phyloP scores from a whole-genome alignment of 139 green algal genomes.

The Chlorella sorokiniana region DNA sequence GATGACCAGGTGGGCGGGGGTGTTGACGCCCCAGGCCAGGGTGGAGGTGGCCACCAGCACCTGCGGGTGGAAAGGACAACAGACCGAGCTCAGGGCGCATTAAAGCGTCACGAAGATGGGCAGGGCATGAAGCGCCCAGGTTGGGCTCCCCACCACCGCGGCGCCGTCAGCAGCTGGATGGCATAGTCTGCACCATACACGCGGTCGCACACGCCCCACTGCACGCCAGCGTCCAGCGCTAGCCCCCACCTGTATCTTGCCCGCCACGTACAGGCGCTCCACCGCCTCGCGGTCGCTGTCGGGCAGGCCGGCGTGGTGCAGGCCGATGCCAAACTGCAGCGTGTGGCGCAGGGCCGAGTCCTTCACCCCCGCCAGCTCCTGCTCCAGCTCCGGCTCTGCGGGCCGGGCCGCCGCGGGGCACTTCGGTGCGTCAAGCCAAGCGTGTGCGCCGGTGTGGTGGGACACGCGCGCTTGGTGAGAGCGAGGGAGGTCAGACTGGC shows the following conservation, averaged over 20 bases:
- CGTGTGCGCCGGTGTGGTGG: no score
- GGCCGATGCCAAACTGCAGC: slow-evolving; percentile 94
- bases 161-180: no score
- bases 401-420: not conserved
- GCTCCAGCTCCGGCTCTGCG: slow-evolving; percentile 41
- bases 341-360: slow-evolving; percentile 75
- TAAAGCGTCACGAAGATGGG: no score
- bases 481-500: no score
- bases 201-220: not conserved
- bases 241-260: slow-evolving; percentile 86
- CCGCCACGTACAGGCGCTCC: slow-evolving; percentile 86
- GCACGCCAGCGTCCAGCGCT: not conserved
- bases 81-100: not conserved
- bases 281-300: slow-evolving; percentile 83
- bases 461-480: no score
- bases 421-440: no score
- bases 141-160: no score
- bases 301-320: slow-evolving; percentile 94
- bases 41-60: slow-evolving; percentile 91
- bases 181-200: no score
- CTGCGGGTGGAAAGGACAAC: slow-evolving; percentile 31
- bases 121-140: no score
- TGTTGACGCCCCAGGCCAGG: slow-evolving; percentile 96
- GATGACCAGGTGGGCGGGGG: slow-evolving; percentile 93
- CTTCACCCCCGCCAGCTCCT: slow-evolving; percentile 53